phyloP scores from a whole-genome alignment of 116 monocot genomes.

The Posidonia oceanica region DNA sequence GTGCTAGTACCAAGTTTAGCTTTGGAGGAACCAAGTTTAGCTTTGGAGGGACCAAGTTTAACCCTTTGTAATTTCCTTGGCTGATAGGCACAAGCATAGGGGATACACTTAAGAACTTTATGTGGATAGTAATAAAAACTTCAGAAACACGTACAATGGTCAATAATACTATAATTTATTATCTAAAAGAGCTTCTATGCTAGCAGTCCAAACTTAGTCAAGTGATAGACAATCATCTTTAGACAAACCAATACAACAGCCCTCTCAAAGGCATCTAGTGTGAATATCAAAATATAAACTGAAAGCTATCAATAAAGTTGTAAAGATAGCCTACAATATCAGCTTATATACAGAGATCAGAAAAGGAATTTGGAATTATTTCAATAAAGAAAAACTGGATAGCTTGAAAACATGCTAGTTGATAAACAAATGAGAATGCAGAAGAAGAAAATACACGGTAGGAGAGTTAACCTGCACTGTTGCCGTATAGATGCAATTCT shows the following conservation, averaged over 20 bases:
- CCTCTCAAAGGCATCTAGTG: too few species aligned
- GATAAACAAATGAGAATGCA: background rate
- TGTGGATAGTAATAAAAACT: too few species aligned
- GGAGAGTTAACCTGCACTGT: slow-evolving; percentile 17
- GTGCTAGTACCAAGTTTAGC: background rate
- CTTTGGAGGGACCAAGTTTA: slow-evolving; percentile 9
- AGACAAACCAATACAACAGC: too few species aligned
- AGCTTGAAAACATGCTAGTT: background rate
- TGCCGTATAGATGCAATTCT: slow-evolving; percentile 4
- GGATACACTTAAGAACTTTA: too few species aligned
- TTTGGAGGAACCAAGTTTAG: background rate
- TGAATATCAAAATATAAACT: too few species aligned
- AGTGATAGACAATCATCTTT: too few species aligned
- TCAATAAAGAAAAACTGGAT: background rate
- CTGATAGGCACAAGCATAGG: slow-evolving; percentile 5
- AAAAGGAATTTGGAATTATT: background rate
- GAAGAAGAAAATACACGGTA: background rate
- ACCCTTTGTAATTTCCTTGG: slow-evolving; percentile 4
- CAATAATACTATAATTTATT: too few species aligned
- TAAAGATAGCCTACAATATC: too few species aligned
- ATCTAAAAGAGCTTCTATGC: too few species aligned
- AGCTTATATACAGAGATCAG: background rate
- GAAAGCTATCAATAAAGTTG: too few species aligned
- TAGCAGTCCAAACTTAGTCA: too few species aligned
- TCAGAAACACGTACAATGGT: too few species aligned